A percentile compares a stretch with the other conserved stretches of the same genome.
These are phyloP conservation scores for Cruciata laevipes DNA, from an alignment of 257 asterid genomes.

Conservation along the genomic window DNA sequence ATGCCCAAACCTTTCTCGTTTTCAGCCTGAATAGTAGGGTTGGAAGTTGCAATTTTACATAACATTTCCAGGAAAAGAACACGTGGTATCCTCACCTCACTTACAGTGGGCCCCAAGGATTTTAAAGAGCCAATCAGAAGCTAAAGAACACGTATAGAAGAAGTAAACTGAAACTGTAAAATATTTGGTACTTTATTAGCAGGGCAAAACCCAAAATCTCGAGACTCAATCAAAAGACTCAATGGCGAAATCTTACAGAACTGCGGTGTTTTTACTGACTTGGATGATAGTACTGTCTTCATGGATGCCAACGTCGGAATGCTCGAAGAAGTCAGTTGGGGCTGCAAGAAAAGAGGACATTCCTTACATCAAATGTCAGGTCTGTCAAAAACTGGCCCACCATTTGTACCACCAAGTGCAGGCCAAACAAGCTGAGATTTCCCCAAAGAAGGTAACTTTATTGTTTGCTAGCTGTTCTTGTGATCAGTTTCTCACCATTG, in stretches of 20 bases:
- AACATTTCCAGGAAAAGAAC: neutral
- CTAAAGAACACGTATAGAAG: constrained; percentile 24
- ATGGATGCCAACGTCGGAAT: constrained; percentile 35
- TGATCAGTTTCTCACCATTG: constrained; percentile 4
- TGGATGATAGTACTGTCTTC: constrained; percentile 22
- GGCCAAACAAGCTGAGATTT: constrained; percentile 58
- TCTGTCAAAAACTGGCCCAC: constrained; percentile 63
- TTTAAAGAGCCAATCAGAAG: constrained; percentile 25
- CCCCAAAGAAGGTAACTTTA: constrained; percentile 60
- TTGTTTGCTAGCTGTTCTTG: constrained; percentile 10
- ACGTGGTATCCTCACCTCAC: constrained; percentile 9
- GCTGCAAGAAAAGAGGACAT: constrained; percentile 82
- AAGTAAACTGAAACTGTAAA: neutral
- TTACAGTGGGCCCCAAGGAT: neutral
- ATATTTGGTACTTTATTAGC: neutral
- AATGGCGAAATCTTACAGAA: constrained; percentile 38
- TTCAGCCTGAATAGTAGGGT: neutral
- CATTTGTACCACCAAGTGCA: constrained; percentile 63
- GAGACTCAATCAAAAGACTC: neutral
- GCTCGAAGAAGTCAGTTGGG: constrained; percentile 67
- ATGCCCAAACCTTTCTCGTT: too few relatives aligned
- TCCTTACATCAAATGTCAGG: constrained; percentile 78
- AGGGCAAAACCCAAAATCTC: constrained; percentile 3
- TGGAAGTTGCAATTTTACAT: neutral
- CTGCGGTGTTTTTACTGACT: constrained; percentile 12